Base-by-base conservation (phyloP, 2,329 filamentous ascomycete genomes). In the Beauveria asiatica region DNA sequence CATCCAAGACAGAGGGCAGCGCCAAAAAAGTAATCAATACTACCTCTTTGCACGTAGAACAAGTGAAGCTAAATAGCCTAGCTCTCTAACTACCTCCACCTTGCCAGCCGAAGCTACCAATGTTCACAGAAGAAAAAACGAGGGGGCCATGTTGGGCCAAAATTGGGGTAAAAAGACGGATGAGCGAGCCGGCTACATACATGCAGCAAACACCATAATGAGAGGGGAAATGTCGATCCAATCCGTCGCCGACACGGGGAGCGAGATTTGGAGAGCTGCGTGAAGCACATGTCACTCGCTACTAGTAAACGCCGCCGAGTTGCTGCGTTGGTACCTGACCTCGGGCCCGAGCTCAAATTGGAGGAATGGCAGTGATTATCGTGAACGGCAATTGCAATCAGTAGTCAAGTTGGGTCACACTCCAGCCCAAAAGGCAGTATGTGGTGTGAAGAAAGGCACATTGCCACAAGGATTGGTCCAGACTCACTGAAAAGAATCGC, bases 281-380 rank as follows among this genome's bases (percentile, higher is more conserved):
- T 54, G 6, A 33, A 11, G n/a, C 39, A 23, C 37, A 19, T 39
- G 1, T 33, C 25, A 16, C 39, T 33, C n/a, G 17, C 4, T 41
- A 42, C 27, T 25, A 23, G 10, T 16, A 46, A 25, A 3, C 2
- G 25, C 41, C 52, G 23, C n/a, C 27, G 16, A 46, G 13, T 13
- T 48, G 27, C 54, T 57, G 54, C 54, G 44, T 46, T 48, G 54
- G 54, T 57, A 57, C 53, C 53, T 55, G 53, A 55, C 41, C 42
- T 23, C 17, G 51, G 16, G 41, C 53, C 39, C 19, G 41, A 54
- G 52, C 52, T 52, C 19, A 37, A 16, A 5, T 37, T 13, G 33
- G 13, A 13, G 33, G 11, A 2, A 16, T 37, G 16, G 6, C 33
- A 37, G 33, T 37, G 2, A 37, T 37, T 16, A 13, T 27, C 9